A percentile compares a stretch with the other conserved stretches of the same genome.
phyloP scores from a whole-genome alignment of 1,284 basidiomycete genomes.

The Sporisorium exsertum region DNA sequence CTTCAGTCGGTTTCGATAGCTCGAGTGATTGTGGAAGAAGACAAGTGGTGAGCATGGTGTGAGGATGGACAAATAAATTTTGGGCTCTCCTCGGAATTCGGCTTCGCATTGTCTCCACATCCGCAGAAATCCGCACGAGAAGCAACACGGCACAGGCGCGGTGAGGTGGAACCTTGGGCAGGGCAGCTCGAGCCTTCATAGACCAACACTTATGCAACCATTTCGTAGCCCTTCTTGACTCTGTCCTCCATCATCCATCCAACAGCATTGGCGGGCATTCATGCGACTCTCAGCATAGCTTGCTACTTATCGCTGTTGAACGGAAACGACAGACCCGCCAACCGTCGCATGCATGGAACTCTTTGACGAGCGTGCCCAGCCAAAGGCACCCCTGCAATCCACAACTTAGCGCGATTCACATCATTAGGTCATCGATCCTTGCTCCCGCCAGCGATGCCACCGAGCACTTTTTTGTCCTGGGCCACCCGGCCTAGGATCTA shows the following conservation, averaged over 20 bases:
- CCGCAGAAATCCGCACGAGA: slow-evolving; percentile 34
- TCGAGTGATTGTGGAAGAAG: background rate
- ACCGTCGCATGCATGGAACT: slow-evolving; percentile 17
- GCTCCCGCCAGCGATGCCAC: slow-evolving; percentile 13
- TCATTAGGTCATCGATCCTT: background rate
- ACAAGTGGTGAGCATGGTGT: background rate
- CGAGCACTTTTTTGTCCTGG: slow-evolving; percentile 24
- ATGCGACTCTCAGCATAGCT: background rate
- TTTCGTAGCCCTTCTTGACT: background rate
- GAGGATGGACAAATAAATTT: slow-evolving; percentile 16
- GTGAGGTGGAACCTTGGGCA: slow-evolving; percentile 32
- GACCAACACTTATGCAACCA: slow-evolving; percentile 25
- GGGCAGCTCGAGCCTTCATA: slow-evolving; percentile 4
- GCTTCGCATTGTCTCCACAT: slow-evolving; percentile 23
- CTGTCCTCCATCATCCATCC: background rate
- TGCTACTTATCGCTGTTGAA: background rate
- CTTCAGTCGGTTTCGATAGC: background rate
- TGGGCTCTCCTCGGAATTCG: slow-evolving; percentile 22
- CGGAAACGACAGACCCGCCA: background rate
- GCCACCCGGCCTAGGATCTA: slow-evolving; percentile 50
- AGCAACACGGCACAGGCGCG: background rate
- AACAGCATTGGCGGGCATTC: background rate
- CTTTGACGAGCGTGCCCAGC: slow-evolving; percentile 9
- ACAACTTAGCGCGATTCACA: background rate
- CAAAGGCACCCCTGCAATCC: slow-evolving; percentile 5